Evolutionary conservation across 352 stramenopile species (phyloP).

Genomic region (Bremia lactucae): DNA sequence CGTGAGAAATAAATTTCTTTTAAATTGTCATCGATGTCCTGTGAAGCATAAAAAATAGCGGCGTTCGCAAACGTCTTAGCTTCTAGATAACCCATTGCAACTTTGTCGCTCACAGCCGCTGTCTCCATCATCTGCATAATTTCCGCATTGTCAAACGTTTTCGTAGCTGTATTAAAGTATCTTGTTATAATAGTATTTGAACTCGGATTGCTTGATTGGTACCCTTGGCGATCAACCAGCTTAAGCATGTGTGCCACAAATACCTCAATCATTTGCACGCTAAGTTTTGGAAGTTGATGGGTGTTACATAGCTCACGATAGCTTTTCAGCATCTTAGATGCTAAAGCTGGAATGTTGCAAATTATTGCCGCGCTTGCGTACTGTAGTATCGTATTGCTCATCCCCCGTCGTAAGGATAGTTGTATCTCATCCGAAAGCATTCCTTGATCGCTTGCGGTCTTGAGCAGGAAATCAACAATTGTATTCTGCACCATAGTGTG

Average conservation of each 20-base stretch:
- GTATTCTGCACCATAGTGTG: constrained; percentile 48
- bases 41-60: constrained; percentile 47
- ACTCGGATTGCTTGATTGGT: constrained; percentile 24
- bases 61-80: constrained; percentile 56
- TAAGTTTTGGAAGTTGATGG: constrained; percentile 60
- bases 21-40: constrained; percentile 23
- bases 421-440: constrained; percentile 23
- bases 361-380: constrained; percentile 55
- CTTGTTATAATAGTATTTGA: constrained; percentile 36
- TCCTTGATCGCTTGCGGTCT: constrained; percentile 17
- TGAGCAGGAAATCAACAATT: constrained; percentile 22
- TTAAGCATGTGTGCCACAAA: constrained; percentile 78
- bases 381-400: constrained; percentile 43
- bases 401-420: constrained; percentile 20
- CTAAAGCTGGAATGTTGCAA: constrained; percentile 58
- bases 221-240: constrained; percentile 46
- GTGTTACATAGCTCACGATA: constrained; percentile 66
- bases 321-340: constrained; percentile 64
- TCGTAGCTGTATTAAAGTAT: constrained; percentile 67
- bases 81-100: constrained; percentile 51
- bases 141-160: constrained; percentile 77
- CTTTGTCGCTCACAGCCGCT: constrained; percentile 27
- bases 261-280: constrained; percentile 65
- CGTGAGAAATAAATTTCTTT: constrained; percentile 49
- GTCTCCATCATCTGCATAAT: constrained; percentile 58